Evolutionary conservation across 352 stramenopile species (phyloP).

Genomic region (Phytophthora quininea): DNA sequence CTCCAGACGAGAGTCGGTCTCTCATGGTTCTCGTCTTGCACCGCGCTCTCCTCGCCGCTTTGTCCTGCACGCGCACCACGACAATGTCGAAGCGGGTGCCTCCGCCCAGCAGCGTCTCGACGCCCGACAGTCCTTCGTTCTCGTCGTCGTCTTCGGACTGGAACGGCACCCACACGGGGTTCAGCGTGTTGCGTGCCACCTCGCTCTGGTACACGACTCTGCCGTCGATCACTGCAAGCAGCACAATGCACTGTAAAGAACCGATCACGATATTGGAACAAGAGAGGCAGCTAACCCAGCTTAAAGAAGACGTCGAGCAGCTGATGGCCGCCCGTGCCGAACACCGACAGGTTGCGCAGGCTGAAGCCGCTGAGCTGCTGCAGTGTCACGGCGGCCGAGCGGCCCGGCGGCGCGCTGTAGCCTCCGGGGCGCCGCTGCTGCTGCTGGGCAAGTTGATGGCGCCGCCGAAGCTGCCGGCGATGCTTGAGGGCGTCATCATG

Average conservation of each 20-base stretch:
- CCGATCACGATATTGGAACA: neutral
- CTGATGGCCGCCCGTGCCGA: slow-evolving; percentile 42
- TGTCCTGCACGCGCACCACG: slow-evolving; percentile 69
- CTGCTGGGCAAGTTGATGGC: slow-evolving; percentile 40
- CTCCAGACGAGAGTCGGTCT: slow-evolving; percentile 42
- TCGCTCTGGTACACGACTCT: slow-evolving; percentile 80
- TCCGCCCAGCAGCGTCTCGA: slow-evolving; percentile 52
- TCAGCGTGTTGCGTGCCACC: slow-evolving; percentile 69
- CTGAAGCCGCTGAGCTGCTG: slow-evolving; percentile 79
- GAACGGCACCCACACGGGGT: slow-evolving; percentile 85
- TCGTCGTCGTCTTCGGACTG: slow-evolving; percentile 48
- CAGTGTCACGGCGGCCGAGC: slow-evolving; percentile 55
- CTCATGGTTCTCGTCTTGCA: slow-evolving; percentile 58
- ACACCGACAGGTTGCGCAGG: slow-evolving; percentile 79
- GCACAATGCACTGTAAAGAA: neutral
- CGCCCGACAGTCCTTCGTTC: slow-evolving; percentile 28
- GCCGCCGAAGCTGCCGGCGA: slow-evolving; percentile 43
- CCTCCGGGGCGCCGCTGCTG: slow-evolving; percentile 32
- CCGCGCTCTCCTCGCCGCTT: slow-evolving; percentile 42
- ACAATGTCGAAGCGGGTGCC: slow-evolving; percentile 68
- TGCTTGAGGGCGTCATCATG: slow-evolving; percentile 52
- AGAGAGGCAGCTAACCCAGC: slow-evolving; percentile 42
- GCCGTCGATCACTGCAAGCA: slow-evolving; percentile 58
- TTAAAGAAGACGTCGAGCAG: slow-evolving; percentile 84
- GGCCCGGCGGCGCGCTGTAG: slow-evolving; percentile 22